phyloP scores from a whole-genome alignment of 371 early-diverging fungal genomes.

The Saksenaea oblongispora region DNA sequence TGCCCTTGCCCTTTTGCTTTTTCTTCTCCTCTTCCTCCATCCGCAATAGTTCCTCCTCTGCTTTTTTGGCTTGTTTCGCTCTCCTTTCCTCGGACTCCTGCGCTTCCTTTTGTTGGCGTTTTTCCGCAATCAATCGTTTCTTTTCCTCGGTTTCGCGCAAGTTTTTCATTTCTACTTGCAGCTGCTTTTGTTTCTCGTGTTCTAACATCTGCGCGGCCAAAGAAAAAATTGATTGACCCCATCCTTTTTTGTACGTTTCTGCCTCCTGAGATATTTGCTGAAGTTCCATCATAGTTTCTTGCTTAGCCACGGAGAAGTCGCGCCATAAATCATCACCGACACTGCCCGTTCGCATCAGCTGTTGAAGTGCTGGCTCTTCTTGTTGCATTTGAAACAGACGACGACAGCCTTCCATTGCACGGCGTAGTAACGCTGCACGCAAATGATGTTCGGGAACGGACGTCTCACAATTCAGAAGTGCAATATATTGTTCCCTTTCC shows the following conservation, averaged over 20 bases:
- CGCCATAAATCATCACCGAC: slow-evolving; percentile 89
- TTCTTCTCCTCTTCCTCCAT: slow-evolving; percentile 20
- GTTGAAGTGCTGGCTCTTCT: slow-evolving; percentile 82
- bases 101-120: slow-evolving; percentile 10
- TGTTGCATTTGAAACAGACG: slow-evolving; percentile 77
- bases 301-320: slow-evolving; percentile 79
- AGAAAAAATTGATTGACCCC: slow-evolving; percentile 86
- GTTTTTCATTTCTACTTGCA: slow-evolving; percentile 46
- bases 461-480: slow-evolving; percentile 64
- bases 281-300: slow-evolving; percentile 81
- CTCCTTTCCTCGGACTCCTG: slow-evolving; percentile 15
- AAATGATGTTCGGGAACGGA: slow-evolving; percentile 65
- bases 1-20: slow-evolving; percentile 7
- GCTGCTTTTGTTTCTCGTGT: slow-evolving; percentile 55
- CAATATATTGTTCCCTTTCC: slow-evolving; percentile 72
- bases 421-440: slow-evolving; percentile 77
- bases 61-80: slow-evolving; percentile 25
- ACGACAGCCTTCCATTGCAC: slow-evolving; percentile 84
- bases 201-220: slow-evolving; percentile 82
- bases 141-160: slow-evolving; percentile 50
- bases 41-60: slow-evolving; percentile 22
- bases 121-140: slow-evolving; percentile 17
- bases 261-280: slow-evolving; percentile 81
- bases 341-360: slow-evolving; percentile 80
- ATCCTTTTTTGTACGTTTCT: slow-evolving; percentile 79